Evolutionary conservation across 768 basidiomycete genomes (phyloP), one percentile per base, ranked within the genome.

Genomic region (Dioszegia crocea): DNA sequence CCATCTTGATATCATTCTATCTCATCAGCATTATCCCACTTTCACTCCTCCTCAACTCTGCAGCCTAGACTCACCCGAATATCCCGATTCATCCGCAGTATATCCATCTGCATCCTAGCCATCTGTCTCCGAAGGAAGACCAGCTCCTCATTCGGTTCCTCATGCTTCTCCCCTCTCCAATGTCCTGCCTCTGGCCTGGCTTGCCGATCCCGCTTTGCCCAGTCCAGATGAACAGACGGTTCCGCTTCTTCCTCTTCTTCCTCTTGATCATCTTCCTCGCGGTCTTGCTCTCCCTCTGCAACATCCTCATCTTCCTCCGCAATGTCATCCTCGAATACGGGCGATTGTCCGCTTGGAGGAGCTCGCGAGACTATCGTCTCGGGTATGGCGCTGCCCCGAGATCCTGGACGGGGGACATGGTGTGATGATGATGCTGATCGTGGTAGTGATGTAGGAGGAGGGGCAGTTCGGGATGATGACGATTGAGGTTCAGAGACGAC

Each of bases 41-140:
- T 23, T 41, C 3, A 24, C 2, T 26, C 24, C 40, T 11, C 4
- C 3, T 38, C 46, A 23, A 39, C 33, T 33, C 33, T 33, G 33
- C 33, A 14, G n/a, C n/a, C n/a, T n/a, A n/a, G 21, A 57, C 61
- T 43, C 44, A 66, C 65, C 59, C 56, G 60, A 1, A 63, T 43
- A 19, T 49, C 44, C 30, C 65, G 36, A 16, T 48, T 40, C 65
- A 66, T 66, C 44, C 65, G 45, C 38, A 66, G 30, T 62, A 66
- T 66, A 30, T 66, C 65, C 49, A 66, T 23, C 44, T 64, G 63
- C 38, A 67, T 24, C 53, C 64, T 55, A 23, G 40, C 40, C 38
- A 67, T 49, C 44, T 62, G 56, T 36, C 53, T 53, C 26, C 49
- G 43, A 30, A 67, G 27, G 39, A 57, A 57, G 26, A 59, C 57